phyloP scores from a whole-genome alignment of 2,329 filamentous ascomycete genomes.

The Botrytis byssoidea region DNA sequence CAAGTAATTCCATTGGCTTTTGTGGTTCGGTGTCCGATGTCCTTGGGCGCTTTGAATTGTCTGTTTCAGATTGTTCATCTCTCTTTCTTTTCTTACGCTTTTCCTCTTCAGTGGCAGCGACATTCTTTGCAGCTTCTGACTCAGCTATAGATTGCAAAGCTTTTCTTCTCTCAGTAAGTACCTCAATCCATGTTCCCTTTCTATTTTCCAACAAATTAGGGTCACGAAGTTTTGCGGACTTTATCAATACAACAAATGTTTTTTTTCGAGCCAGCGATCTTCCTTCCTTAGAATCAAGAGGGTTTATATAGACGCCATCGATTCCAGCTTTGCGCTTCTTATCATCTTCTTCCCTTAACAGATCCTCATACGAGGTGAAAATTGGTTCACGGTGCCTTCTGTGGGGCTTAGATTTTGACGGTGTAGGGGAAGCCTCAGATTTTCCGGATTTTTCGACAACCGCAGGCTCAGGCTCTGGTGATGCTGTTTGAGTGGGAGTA shows the following conservation, averaged over 20 bases:
- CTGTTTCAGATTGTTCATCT: not conserved
- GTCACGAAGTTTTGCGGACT: slow-evolving; percentile 35
- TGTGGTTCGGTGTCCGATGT: not conserved
- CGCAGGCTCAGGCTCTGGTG: slow-evolving; percentile 5
- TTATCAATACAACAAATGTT: slow-evolving; percentile 39
- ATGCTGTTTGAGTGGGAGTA: not conserved
- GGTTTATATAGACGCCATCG: slow-evolving; percentile 27
- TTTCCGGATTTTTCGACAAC: not conserved
- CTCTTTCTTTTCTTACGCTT: slow-evolving; percentile 17
- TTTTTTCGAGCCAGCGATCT: slow-evolving; percentile 34
- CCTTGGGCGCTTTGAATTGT: not conserved
- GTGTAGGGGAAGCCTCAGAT: not conserved
- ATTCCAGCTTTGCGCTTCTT: slow-evolving; percentile 23
- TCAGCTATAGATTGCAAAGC: not conserved
- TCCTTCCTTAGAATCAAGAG: slow-evolving; percentile 30
- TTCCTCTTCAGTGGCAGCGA: not conserved
- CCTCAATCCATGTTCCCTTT: slow-evolving; percentile 27
- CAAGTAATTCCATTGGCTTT: not conserved
- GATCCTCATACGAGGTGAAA: slow-evolving; percentile 22
- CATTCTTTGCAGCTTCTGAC: slow-evolving; percentile 14
- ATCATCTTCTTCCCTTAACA: slow-evolving; percentile 21
- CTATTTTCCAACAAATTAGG: slow-evolving; percentile 23
- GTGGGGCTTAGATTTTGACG: not conserved
- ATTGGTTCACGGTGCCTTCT: slow-evolving; percentile 6
- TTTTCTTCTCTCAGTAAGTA: slow-evolving; percentile 21